Evolutionary conservation across 352 stramenopile genomes (phyloP), one percentile per base, ranked within the genome.

Genomic region (Phytophthora brassicae): DNA sequence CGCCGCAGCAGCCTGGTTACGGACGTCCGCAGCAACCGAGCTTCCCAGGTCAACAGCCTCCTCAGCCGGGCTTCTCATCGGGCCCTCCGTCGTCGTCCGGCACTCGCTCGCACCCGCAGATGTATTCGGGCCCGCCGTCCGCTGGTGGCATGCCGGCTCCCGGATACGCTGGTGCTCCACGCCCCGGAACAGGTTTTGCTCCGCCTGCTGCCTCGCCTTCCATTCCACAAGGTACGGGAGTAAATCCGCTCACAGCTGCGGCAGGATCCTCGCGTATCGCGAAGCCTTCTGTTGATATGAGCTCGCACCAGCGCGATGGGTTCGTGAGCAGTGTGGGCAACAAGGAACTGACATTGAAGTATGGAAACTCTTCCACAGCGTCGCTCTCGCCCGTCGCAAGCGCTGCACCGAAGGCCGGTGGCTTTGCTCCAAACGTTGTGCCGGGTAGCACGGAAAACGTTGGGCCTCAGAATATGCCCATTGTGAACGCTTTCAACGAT

Each of bases 281-380:
- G 12, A 95, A 85, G 50, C 80, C 79, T 13, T 89, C 84, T 42
- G 86, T 93, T 57, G 83, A 95, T 64, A 92, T 95, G 68, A 79
- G 59, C 38, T 79, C 80, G 54, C 81, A 91, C 43, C 88, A 92
- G 64, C 88, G 88, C 57, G 86, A 95, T 35, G 84, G 86, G 0
- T 95, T 95, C 38, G 70, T 92, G 2, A 95, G 76, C 54, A 93
- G 84, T 58, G 86, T 89, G 42, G 83, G 83, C 50, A 94, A 95
- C 80, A 92, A 91, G 73, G 81, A 92, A 66, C 67, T 94, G 53
- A 90, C 84, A 55, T 64, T 81, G 35, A 95, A 95, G 79, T 95
- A 95, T 68, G 84, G 85, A 38, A 95, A 95, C 72, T 54, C 69
- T 36, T 84, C 79, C 42, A 81, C 66, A 47, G 75, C 81, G 11